Base-by-base conservation (phyloP, 2,329 filamentous ascomycete species). In the Monosporascus sp. region DNA sequence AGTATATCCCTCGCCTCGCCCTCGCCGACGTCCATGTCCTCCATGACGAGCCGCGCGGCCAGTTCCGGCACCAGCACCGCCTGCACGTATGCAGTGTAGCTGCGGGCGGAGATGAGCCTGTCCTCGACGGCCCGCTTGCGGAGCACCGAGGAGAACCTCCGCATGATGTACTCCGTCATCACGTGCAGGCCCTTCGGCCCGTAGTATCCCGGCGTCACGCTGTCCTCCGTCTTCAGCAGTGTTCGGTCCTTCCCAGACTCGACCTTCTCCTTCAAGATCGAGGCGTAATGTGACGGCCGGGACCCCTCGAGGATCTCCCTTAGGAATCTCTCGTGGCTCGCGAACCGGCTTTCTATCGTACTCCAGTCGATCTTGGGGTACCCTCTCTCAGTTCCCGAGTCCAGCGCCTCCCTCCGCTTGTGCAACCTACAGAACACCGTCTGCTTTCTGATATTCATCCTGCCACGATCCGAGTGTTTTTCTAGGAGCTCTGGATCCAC, bases 171-270 rank as follows among this genome's bases (percentile, higher is more conserved):
- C 61, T 89, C 85, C 45, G 83, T 88, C 79, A 96, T 89, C 49
- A 80, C 71, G 48, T 82, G 81, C 49, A 88, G 77, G 1, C 91
- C 91, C 20, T 85, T 81, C 3, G 85, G 80, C 2, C 91, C 91
- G 69, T 96, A 96, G 70, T 96, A 96, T 0, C 91, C 91, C 9
- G 88, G 88, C 3, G 81, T 84, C 31, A 87, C 75, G 52, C 75
- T 78, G 48, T 79, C 75, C 27, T 82, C 72, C 49, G 77, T 83
- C 54, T 82, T 79, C 49, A 82, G 73, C 52, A 88, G 72, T 25
- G 80, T 86, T 50, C 81, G 77, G 31, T 80, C 81, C 63, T 79
- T 76, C 14, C 85, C 85, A 2, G 73, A 69, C 52, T 77, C 76
- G 44, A 88, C 73, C 14, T 73, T 78, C 3, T 77, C 72, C 5